Evolutionary conservation across 1,139 yeast genomes (phyloP).

Genomic region (Casaregolazyma lundiana): DNA sequence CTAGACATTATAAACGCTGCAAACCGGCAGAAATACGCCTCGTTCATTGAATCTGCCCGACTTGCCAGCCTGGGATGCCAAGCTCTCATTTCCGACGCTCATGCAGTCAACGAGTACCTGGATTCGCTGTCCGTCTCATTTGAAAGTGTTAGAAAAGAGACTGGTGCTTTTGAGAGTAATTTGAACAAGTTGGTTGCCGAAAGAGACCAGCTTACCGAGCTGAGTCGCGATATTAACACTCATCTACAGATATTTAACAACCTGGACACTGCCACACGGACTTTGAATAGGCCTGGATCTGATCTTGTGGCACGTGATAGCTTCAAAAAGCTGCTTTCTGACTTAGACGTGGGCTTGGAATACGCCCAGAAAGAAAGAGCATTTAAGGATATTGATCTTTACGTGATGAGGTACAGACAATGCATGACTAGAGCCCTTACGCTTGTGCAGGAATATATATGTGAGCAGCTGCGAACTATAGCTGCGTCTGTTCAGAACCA

Average conservation of each 20-base stretch:
- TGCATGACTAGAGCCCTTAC: slow-evolving; percentile 82
- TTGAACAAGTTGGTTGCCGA: slow-evolving; percentile 52
- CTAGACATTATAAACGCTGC: slow-evolving; percentile 27
- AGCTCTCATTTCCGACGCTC: slow-evolving; percentile 41
- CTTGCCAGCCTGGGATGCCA: slow-evolving; percentile 32
- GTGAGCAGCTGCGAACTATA: slow-evolving; percentile 48
- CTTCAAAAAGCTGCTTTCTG: slow-evolving; percentile 49
- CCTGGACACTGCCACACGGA: slow-evolving; percentile 63
- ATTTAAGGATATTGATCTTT: slow-evolving; percentile 60
- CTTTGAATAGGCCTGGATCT: slow-evolving; percentile 66
- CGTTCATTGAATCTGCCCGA: slow-evolving; percentile 30
- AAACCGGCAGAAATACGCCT: slow-evolving; percentile 20
- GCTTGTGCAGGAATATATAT: slow-evolving; percentile 63
- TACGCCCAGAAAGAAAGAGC: slow-evolving; percentile 47
- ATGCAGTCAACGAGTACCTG: slow-evolving; percentile 40
- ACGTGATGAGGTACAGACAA: slow-evolving; percentile 70
- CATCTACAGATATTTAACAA: slow-evolving; percentile 62
- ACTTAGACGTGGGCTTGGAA: slow-evolving; percentile 55
- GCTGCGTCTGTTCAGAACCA: slow-evolving; percentile 40
- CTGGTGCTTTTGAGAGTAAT: slow-evolving; percentile 58
- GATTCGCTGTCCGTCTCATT: slow-evolving; percentile 47
- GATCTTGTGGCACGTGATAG: slow-evolving; percentile 54
- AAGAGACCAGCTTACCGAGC: slow-evolving; percentile 42
- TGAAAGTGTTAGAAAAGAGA: slow-evolving; percentile 53
- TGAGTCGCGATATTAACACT: slow-evolving; percentile 47